Evolutionary conservation across 495 filamentous ascomycete species (phyloP), one percentile per base, ranked within the genome.

Genomic region (Penicillium mononematosum): DNA sequence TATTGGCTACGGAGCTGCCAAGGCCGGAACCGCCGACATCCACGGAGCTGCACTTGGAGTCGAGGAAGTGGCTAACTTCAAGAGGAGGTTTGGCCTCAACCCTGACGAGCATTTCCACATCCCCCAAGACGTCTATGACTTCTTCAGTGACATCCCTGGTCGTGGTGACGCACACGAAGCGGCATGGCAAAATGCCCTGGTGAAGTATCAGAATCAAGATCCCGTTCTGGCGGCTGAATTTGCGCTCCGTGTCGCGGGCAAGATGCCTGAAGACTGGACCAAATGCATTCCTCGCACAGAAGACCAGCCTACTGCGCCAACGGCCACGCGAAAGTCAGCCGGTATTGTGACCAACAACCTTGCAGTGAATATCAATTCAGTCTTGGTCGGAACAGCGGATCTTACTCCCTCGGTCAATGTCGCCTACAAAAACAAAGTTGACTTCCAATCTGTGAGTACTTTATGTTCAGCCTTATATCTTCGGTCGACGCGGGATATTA

Each of bases 381-480:
- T 84, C 65, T 78, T 84, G 75, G 75, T 81, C 41, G 81, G 80
- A 7, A 81, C 79, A 5, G 81, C 81, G 3, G 81, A 85, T 55
- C 69, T 85, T 19, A 73, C 78, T 0, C 78, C 79, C 5, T 81
- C 78, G 0, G 76, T 80, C 6, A 76, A 81, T 63, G 78, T 81
- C 74, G 68, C 67, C 38, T 83, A 73, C 72, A 67, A 73, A n/a
- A 73, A 64, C 29, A 78, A 77, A 54, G 60, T 73, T 7, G 78
- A 79, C 59, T 81, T 81, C 31, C 31, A 34, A 34, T 34, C 31
- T 11, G 31, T 34, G 11, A 34, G 31, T 34, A 34, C 11, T 12
- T 14, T 11, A 34, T 14, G 11, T 34, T 34, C 11, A 34, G 31
- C 11, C 10, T 34, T 12, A 65, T 4, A 14, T 34, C 11, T 12